A percentile compares a stretch with the other conserved stretches of the same genome.
Conservation (phyloP, 495 filamentous ascomycete species). For the Pseudomonodictys pantanalensis region DNA sequence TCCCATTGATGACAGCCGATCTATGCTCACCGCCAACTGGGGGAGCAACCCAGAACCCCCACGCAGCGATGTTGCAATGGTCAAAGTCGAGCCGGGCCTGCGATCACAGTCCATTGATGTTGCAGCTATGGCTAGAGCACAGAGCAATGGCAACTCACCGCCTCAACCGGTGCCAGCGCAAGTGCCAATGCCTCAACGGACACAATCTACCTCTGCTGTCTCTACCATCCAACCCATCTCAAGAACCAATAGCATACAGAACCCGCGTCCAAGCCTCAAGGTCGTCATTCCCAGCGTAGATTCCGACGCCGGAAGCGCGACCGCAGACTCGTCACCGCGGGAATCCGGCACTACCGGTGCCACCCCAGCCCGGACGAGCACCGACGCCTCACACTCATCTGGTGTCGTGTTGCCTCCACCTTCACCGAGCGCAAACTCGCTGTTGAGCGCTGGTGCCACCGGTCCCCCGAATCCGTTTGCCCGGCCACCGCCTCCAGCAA, state of each 20-base stretch:
- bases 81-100: slow-evolving; percentile 43
- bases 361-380: slow-evolving; percentile 51
- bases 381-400: slow-evolving; percentile 57
- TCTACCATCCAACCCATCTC: slow-evolving; percentile 55
- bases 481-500: slow-evolving; percentile 67
- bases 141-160: slow-evolving; percentile 31
- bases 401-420: slow-evolving; percentile 87
- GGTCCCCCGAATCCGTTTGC: slow-evolving; percentile 97
- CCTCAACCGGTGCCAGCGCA: slow-evolving; percentile 27
- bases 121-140: slow-evolving; percentile 49
- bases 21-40: slow-evolving; percentile 82
- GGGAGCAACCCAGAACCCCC: slow-evolving; percentile 55
- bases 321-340: slow-evolving; percentile 70
- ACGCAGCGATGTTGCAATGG: slow-evolving; percentile 40
- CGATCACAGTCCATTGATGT: slow-evolving; percentile 66
- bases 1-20: slow-evolving; percentile 88
- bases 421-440: slow-evolving; percentile 79
- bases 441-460: slow-evolving; percentile 86
- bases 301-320: slow-evolving; percentile 77
- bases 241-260: slow-evolving; percentile 66
- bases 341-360: slow-evolving; percentile 56
- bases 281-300: slow-evolving; percentile 92
- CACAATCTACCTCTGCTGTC: slow-evolving; percentile 35
- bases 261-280: slow-evolving; percentile 75
- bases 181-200: slow-evolving; percentile 28